phyloP scores from a whole-genome alignment of 495 filamentous ascomycete genomes.

The Aspergillus sparsus region DNA sequence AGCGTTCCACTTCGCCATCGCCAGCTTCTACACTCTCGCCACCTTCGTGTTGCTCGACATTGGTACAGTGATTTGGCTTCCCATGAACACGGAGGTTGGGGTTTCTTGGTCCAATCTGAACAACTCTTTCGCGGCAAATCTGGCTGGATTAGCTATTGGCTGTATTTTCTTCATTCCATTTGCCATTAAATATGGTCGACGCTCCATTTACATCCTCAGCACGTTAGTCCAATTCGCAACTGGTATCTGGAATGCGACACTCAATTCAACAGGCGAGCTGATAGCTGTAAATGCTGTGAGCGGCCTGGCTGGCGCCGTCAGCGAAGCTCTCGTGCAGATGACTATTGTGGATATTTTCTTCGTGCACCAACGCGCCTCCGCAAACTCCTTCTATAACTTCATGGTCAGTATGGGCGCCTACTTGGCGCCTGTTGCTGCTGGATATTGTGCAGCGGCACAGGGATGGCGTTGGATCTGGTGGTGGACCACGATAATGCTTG shows the following conservation, averaged over 20 bases:
- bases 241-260: slow-evolving; percentile 41
- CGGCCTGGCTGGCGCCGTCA: slow-evolving; percentile 41
- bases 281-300: slow-evolving; percentile 36
- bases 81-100: slow-evolving; percentile 39
- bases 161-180: slow-evolving; percentile 48
- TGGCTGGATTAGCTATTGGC: slow-evolving; percentile 40
- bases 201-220: slow-evolving; percentile 47
- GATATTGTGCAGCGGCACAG: slow-evolving; percentile 44
- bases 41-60: slow-evolving; percentile 29
- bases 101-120: slow-evolving; percentile 41
- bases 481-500: slow-evolving; percentile 51
- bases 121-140: slow-evolving; percentile 38
- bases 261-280: slow-evolving; percentile 33
- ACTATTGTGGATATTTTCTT: slow-evolving; percentile 52
- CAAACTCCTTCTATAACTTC: slow-evolving; percentile 45
- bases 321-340: slow-evolving; percentile 48
- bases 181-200: slow-evolving; percentile 47
- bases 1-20: slow-evolving; percentile 5
- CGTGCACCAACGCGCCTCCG: slow-evolving; percentile 46
- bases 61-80: slow-evolving; percentile 44
- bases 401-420: slow-evolving; percentile 33
- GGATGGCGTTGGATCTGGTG: slow-evolving; percentile 57
- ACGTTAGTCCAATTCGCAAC: slow-evolving; percentile 34
- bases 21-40: slow-evolving; percentile 10
- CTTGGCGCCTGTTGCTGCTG: slow-evolving; percentile 46